A percentile compares a stretch with the other conserved stretches of the same genome.
phyloP scores from a whole-genome alignment of 2,329 filamentous ascomycete species.

The Aspergillus melleus region DNA sequence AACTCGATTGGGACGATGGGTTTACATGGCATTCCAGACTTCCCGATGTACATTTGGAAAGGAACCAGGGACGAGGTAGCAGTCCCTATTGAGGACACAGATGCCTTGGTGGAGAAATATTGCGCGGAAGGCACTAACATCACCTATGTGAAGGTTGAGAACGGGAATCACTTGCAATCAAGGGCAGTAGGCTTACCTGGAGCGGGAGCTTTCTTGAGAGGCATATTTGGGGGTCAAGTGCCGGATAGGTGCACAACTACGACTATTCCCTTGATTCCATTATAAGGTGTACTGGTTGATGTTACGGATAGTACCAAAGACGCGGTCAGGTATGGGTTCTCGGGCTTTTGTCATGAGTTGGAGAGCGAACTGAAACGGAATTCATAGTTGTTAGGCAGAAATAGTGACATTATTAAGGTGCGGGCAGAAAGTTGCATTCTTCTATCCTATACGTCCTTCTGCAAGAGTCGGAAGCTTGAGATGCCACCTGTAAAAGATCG shows the following conservation, averaged over 20 bases:
- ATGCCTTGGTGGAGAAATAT: background rate
- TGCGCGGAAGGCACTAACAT: background rate
- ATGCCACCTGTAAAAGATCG: too few relatives aligned
- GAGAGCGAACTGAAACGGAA: too few relatives aligned
- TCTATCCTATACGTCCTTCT: too few relatives aligned
- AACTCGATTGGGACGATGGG: background rate
- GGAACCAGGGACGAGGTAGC: background rate
- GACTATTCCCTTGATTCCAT: background rate
- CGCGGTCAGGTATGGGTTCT: too few relatives aligned
- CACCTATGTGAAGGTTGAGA: background rate
- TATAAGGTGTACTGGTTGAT: too few relatives aligned
- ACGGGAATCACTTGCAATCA: background rate
- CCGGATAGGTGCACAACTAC: background rate
- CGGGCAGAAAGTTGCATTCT: too few relatives aligned
- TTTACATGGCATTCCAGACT: background rate
- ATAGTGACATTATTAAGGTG: too few relatives aligned
- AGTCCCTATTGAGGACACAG: background rate
- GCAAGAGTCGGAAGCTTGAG: too few relatives aligned
- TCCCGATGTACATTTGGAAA: conserved; percentile 3
- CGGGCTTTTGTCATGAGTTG: too few relatives aligned
- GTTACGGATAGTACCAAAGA: too few relatives aligned
- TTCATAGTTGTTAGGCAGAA: too few relatives aligned
- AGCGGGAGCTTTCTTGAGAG: background rate
- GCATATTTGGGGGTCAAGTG: background rate
- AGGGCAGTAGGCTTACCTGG: background rate